phyloP scores from a whole-genome alignment of 768 basidiomycete genomes.

The Dentipellis sp. region DNA sequence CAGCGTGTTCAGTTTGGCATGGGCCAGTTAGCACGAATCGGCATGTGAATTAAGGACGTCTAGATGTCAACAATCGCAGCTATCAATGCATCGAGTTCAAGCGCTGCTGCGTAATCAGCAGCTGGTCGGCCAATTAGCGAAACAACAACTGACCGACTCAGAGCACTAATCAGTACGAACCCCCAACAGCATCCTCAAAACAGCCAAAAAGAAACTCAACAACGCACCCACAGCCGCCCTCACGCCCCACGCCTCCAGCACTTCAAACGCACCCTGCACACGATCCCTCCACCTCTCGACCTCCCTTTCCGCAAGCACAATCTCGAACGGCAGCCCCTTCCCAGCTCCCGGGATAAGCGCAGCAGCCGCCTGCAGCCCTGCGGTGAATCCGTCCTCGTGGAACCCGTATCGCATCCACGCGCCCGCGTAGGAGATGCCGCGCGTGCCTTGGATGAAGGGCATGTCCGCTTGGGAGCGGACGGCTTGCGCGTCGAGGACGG shows the following conservation, averaged over 20 bases:
- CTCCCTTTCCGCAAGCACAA: constrained; percentile 28
- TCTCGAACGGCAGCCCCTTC: constrained; percentile 31
- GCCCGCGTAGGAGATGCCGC: constrained; percentile 53
- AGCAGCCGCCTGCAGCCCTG: constrained; percentile 29
- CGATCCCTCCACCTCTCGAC: neutral
- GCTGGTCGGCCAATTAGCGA: no score
- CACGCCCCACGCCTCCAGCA: neutral
- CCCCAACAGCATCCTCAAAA: neutral
- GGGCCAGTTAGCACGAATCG: no score
- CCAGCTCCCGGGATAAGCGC: neutral
- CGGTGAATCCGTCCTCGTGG: constrained; percentile 71
- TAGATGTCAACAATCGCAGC: no score
- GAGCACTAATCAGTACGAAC: neutral
- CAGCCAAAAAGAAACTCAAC: neutral
- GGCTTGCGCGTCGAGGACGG: constrained; percentile 51
- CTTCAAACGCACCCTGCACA: neutral
- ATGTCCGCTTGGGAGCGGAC: constrained; percentile 46
- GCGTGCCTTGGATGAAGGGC: constrained; percentile 47
- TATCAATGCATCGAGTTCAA: no score
- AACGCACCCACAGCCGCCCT: neutral
- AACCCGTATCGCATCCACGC: constrained; percentile 75
- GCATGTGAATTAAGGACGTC: no score
- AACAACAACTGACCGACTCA: no score
- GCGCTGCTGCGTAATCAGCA: no score
- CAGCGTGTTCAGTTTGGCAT: no score